Evolutionary conservation across 768 basidiomycete genomes (phyloP).

Genomic region (Candolleomyces efflorescens): DNA sequence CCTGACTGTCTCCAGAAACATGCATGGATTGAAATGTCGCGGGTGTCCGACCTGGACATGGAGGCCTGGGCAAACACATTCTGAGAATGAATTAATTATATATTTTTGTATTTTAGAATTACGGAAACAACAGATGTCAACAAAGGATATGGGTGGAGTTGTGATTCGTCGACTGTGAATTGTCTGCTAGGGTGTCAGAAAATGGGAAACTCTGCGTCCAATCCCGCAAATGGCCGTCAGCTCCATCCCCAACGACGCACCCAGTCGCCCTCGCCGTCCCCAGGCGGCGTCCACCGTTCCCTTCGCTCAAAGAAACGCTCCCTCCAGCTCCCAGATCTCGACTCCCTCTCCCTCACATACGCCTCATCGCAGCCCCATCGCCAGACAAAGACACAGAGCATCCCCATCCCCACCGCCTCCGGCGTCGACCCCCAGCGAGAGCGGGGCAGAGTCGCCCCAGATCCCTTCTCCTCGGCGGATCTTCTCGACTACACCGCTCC

Average conservation of each 20-base stretch:
- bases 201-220: constrained; percentile 20
- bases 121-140: not conserved
- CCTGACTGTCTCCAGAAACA: constrained; percentile 47
- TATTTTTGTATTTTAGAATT: not conserved
- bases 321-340: constrained; percentile 73
- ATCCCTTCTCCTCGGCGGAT: constrained; percentile 27
- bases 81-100: constrained; percentile 21
- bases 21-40: constrained; percentile 67
- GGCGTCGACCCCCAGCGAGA: constrained; percentile 20
- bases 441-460: constrained; percentile 19
- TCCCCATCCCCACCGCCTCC: constrained; percentile 33
- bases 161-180: not conserved
- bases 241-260: constrained; percentile 11
- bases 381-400: constrained; percentile 30
- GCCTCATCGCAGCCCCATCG: constrained; percentile 10
- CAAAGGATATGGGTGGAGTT: not conserved
- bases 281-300: constrained; percentile 49
- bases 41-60: constrained; percentile 60
- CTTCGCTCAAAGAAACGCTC: constrained; percentile 67
- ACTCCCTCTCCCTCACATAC: constrained; percentile 27
- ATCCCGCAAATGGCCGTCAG: constrained; percentile 6
- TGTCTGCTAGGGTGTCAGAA: not conserved
- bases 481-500: constrained; percentile 20
- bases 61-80: constrained; percentile 80
- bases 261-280: constrained; percentile 37